phyloP scores from a whole-genome alignment of 2,329 filamentous ascomycete species.

The Botrytis fragariae region DNA sequence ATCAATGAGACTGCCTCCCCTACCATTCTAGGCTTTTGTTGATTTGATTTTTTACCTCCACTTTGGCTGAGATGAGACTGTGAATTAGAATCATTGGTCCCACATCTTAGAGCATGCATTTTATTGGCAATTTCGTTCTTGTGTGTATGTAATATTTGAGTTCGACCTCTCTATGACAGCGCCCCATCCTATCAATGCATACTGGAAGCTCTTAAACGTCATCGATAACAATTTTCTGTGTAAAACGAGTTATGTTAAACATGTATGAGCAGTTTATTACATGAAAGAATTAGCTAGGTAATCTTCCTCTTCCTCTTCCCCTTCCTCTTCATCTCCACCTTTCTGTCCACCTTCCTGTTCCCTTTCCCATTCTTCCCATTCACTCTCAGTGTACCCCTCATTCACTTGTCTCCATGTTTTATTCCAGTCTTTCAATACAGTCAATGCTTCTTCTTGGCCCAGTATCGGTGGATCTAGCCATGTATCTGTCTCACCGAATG shows the following conservation, averaged over 20 bases:
- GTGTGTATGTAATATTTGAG: neutral
- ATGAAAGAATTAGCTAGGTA: neutral
- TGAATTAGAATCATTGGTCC: neutral
- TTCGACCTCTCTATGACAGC: neutral
- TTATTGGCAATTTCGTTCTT: neutral
- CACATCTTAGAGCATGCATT: neutral
- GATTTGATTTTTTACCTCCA: too few species aligned
- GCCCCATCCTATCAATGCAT: neutral
- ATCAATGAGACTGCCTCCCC: too few species aligned
- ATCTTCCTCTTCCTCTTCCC: neutral
- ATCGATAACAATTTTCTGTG: neutral
- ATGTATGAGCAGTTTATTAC: neutral
- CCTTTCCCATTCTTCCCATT: neutral
- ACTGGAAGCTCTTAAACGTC: neutral
- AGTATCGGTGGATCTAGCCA: neutral
- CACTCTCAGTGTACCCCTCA: neutral
- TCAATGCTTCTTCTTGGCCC: neutral
- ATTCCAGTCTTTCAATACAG: neutral
- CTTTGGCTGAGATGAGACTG: too few species aligned
- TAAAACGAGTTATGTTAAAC: neutral
- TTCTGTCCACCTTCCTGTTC: neutral
- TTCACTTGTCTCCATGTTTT: neutral
- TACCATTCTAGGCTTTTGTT: too few species aligned
- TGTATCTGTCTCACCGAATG: neutral
- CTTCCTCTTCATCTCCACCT: neutral